Base-by-base conservation (phyloP, 768 basidiomycete genomes). In the Tulasnella sp. region DNA sequence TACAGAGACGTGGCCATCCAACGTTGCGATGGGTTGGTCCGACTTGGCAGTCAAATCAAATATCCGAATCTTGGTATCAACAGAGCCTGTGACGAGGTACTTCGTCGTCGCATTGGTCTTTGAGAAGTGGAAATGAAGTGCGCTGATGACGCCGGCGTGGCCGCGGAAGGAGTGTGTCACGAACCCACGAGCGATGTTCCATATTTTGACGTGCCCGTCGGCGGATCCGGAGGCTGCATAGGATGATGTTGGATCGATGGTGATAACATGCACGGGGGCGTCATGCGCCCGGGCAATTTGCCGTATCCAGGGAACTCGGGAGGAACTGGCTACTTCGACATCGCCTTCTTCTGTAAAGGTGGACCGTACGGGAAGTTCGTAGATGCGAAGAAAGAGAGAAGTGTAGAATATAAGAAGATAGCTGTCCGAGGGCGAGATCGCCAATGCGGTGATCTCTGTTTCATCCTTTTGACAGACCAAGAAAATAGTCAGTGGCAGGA, bases 61-160 rank as follows among this genome's bases (percentile, higher is more conserved):
- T 49, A 97, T 78, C n/a, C 96, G 81, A 60, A 98, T 84, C 50
- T 83, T 81, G 31, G 88, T 89, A 70, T 98, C 96, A 46, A 89
- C 87, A 27, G 90, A 93, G 4, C 87, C 94, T 0, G 93, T 93
- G 58, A 93, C 77, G 42, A 98, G 79, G 31, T 73, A 73, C 7
- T 80, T 79, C 2, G 76, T 73, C 21, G 83, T 84, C 17, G 7
- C 43, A 9, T 31, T 11, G 19, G 25, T 19, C 22, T 59, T 49
- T 4, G 19, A 17, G 65, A 85, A 88, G 69, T 84, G 86, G 73
- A 93, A 99, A 24, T 79, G 74, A 61, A 98, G 73, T 15, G 94
- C 92, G 64, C 87, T 89, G 68, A 99, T 85, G 61, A 96, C 89
- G n/a, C 96, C 96, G 3, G 93, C 96, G 68, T 98, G 96, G 1